phyloP scores from a whole-genome alignment of 208 protist genomes.

The Wallacemonas sp. region DNA sequence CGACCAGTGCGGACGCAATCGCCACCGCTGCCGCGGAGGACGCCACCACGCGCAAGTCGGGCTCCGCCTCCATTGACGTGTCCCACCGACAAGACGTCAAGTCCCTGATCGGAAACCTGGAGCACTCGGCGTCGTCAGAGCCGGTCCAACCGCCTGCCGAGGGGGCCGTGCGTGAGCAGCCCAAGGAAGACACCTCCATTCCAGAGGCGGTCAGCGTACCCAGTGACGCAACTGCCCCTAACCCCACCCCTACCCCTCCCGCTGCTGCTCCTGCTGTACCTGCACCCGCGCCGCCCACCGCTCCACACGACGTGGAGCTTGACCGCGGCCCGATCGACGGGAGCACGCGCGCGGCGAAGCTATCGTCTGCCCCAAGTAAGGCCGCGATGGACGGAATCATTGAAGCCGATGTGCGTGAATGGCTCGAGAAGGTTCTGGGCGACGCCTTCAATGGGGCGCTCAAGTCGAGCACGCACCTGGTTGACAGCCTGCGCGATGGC shows the following conservation, averaged over 20 bases:
- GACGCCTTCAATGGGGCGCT: slow-evolving; percentile 42
- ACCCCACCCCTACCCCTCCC: background rate
- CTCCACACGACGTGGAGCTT: background rate
- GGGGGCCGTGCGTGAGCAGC: background rate
- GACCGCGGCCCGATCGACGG: slow-evolving; percentile 11
- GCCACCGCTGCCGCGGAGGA: background rate
- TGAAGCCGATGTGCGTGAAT: slow-evolving; percentile 63
- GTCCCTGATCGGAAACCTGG: slow-evolving; percentile 2
- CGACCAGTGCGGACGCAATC: background rate
- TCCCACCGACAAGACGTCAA: slow-evolving; percentile 4
- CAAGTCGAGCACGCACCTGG: slow-evolving; percentile 44
- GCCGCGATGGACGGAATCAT: slow-evolving; percentile 56
- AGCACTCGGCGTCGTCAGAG: background rate
- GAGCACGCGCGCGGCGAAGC: slow-evolving; percentile 5
- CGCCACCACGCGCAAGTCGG: background rate
- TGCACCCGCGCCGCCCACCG: background rate
- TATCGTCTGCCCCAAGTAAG: slow-evolving; percentile 32
- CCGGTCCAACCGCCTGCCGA: background rate
- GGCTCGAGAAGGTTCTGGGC: slow-evolving; percentile 60
- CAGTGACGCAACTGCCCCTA: too few relatives aligned
- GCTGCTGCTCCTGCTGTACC: background rate
- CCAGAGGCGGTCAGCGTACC: too few relatives aligned
- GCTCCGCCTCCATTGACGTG: background rate
- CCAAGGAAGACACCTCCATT: too few relatives aligned
- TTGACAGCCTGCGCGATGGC: slow-evolving; percentile 66